Conservation (phyloP, 2,329 filamentous ascomycete species). For the Colletotrichum coccodes region DNA sequence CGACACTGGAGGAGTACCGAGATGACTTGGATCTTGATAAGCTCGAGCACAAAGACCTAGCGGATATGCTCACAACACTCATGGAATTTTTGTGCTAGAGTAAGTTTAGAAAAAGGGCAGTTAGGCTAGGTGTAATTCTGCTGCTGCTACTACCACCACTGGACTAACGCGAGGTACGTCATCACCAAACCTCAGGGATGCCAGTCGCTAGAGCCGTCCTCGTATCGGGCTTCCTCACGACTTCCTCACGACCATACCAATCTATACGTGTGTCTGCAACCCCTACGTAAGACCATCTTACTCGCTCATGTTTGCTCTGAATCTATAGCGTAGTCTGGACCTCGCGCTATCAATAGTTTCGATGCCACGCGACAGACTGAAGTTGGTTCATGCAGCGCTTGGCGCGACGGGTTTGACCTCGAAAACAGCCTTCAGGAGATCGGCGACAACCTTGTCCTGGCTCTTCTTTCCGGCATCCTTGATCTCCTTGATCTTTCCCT, state of each 20-base stretch:
- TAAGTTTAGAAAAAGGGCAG: background rate
- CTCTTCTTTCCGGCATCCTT: constrained; percentile 81
- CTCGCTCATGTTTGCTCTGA: background rate
- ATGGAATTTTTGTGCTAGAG: constrained; percentile 56
- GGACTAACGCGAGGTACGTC: background rate
- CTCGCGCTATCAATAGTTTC: background rate
- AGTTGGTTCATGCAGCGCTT: constrained; percentile 35
- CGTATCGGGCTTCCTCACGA: background rate
- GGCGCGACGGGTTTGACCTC: constrained; percentile 78
- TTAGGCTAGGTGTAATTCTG: constrained; percentile 2
- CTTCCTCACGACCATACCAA: background rate
- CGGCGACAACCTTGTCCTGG: constrained; percentile 82
- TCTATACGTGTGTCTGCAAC: background rate
- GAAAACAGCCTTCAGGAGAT: constrained; percentile 86
- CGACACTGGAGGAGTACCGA: constrained; percentile 72
- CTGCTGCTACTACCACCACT: background rate
- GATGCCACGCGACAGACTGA: background rate
- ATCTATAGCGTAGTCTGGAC: background rate
- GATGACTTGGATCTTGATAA: constrained; percentile 65
- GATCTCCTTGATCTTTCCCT: constrained; percentile 85
- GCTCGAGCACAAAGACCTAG: constrained; percentile 66
- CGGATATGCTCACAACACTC: constrained; percentile 65
- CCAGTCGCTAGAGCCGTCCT: background rate
- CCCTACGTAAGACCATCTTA: background rate
- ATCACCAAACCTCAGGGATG: background rate